These are phyloP conservation scores for Brassica carinata DNA, from an alignment of 345 rosid genomes.

Conservation along the genomic window DNA sequence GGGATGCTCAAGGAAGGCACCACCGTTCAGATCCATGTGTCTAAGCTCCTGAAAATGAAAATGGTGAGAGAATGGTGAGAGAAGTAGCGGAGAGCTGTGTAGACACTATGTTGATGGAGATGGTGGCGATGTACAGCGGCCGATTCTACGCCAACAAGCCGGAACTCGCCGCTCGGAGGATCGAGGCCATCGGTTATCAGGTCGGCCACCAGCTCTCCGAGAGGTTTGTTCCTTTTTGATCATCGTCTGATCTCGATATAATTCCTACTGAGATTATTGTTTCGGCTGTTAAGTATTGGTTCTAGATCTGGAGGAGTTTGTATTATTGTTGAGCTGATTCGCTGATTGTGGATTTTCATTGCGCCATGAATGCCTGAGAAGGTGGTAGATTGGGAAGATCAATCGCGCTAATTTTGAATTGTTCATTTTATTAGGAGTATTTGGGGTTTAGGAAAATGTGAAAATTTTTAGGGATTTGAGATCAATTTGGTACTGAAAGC, in stretches of 20 bases:
- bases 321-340: background rate
- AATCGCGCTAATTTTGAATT: too few species aligned
- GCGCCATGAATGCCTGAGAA: background rate
- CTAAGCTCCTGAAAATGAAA: too few species aligned
- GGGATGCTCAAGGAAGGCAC: constrained; percentile 49
- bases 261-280: background rate
- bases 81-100: constrained; percentile 96
- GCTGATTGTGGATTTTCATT: constrained; percentile 5
- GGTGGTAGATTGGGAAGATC: background rate
- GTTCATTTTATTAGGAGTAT: background rate
- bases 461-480: background rate
- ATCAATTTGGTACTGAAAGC: background rate
- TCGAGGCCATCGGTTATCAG: constrained; percentile 98
- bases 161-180: constrained; percentile 98
- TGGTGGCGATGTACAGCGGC: constrained; percentile 80
- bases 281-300: constrained; percentile 1
- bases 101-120: constrained; percentile 78
- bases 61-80: constrained; percentile 65
- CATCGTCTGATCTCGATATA: constrained; percentile 6
- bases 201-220: constrained; percentile 99
- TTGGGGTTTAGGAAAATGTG: background rate
- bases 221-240: constrained; percentile 52
- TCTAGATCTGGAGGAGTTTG: constrained; percentile 33
- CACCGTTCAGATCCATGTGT: constrained; percentile 83
- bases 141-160: constrained; percentile 85